Percentiles rank a stretch among this genome's conserved stretches.
Conservation (phyloP, 768 basidiomycete species). For the Boletus tomentosulus region DNA sequence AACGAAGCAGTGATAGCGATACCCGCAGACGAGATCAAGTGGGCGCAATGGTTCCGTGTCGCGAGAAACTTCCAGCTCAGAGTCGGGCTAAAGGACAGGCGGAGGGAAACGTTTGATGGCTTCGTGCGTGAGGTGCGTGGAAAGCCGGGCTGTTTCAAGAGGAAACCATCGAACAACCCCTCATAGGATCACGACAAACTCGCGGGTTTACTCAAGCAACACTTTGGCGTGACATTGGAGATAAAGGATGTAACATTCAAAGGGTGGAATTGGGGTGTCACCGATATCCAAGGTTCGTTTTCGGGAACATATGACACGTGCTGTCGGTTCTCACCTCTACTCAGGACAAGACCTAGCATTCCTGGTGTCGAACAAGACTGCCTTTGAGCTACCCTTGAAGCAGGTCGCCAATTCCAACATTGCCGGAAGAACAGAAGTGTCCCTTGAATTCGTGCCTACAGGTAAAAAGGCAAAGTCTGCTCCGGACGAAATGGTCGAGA, state of each 20-base stretch:
- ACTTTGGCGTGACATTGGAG: constrained; percentile 84
- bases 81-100: constrained; percentile 73
- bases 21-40: constrained; percentile 72
- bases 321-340: constrained; percentile 1
- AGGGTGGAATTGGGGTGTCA: constrained; percentile 98
- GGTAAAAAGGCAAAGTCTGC: constrained; percentile 40
- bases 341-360: constrained; percentile 90
- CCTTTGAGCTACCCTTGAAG: constrained; percentile 85
- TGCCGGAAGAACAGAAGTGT: constrained; percentile 95
- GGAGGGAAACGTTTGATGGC: constrained; percentile 86
- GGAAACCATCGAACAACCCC: background rate
- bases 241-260: constrained; percentile 82
- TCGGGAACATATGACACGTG: background rate
- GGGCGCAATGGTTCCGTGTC: constrained; percentile 88
- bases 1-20: constrained; percentile 60
- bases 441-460: constrained; percentile 80
- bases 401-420: constrained; percentile 97
- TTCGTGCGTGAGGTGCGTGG: constrained; percentile 76
- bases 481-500: constrained; percentile 89
- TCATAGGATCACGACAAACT: constrained; percentile 86
- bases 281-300: constrained; percentile 81
- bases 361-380: constrained; percentile 77
- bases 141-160: background rate
- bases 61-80: constrained; percentile 90
- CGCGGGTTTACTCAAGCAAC: constrained; percentile 74